Evolutionary conservation across 192 early-diverging fungal species (phyloP).

Genomic region (Coemansia umbellata): DNA sequence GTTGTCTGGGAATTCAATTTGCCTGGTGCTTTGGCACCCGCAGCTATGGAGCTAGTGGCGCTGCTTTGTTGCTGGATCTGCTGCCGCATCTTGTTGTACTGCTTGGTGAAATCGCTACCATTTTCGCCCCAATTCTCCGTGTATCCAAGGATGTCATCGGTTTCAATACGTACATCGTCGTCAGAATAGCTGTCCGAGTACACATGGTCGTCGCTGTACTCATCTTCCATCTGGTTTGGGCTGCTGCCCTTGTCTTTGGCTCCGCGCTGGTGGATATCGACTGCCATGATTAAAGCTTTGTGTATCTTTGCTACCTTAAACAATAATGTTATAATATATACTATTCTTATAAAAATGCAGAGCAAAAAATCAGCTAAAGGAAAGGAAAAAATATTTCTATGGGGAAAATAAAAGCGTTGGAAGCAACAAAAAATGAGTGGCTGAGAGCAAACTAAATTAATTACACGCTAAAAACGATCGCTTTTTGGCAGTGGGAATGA

Average conservation of each 20-base stretch:
- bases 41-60: neutral
- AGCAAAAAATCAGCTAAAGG: too few species aligned
- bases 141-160: slow-evolving; percentile 73
- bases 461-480: too few species aligned
- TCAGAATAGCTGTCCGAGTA: slow-evolving; percentile 15
- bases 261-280: neutral
- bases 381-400: too few species aligned
- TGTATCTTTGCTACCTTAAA: too few species aligned
- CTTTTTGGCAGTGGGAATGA: too few species aligned
- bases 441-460: too few species aligned
- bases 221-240: neutral
- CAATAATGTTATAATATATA: too few species aligned
- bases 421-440: too few species aligned
- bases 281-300: too few species aligned
- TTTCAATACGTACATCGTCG: slow-evolving; percentile 56
- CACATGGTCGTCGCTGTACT: neutral
- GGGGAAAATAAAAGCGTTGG: too few species aligned
- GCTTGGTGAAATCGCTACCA: slow-evolving; percentile 90
- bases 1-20: neutral
- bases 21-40: neutral
- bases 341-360: too few species aligned
- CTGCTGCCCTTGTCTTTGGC: neutral
- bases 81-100: slow-evolving; percentile 79
- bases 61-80: slow-evolving; percentile 53
- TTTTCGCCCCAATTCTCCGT: slow-evolving; percentile 77